Conservation (phyloP, 2,329 filamentous ascomycete genomes). For the Arthrobotrys sphaeroides region DNA sequence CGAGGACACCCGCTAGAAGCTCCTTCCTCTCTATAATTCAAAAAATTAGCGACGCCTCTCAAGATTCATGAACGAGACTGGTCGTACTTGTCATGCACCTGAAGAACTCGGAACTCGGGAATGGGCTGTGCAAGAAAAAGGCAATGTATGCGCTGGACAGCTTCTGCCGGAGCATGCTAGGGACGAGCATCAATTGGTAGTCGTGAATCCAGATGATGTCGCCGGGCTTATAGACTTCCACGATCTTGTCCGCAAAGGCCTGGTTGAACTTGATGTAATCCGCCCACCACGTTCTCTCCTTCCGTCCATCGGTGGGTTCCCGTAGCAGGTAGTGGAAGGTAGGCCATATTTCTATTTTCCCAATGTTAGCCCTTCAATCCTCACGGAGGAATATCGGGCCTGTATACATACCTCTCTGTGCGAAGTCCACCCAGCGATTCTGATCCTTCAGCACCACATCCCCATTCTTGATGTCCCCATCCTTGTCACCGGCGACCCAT, state of each 20-base stretch:
- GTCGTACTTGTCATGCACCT: slow-evolving; percentile 70
- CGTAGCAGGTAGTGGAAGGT: slow-evolving; percentile 97
- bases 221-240: slow-evolving; percentile 88
- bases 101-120: slow-evolving; percentile 95
- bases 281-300: slow-evolving; percentile 83
- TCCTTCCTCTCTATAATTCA: slow-evolving; percentile 78
- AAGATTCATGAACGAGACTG: not conserved
- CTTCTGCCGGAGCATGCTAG: slow-evolving; percentile 85
- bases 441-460: slow-evolving; percentile 80
- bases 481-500: slow-evolving; percentile 83
- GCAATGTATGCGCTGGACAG: slow-evolving; percentile 90
- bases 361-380: slow-evolving; percentile 25
- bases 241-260: slow-evolving; percentile 87
- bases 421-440: slow-evolving; percentile 85
- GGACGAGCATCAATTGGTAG: slow-evolving; percentile 89
- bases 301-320: slow-evolving; percentile 81
- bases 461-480: slow-evolving; percentile 71
- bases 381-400: not conserved
- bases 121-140: slow-evolving; percentile 93
- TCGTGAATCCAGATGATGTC: slow-evolving; percentile 94
- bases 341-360: slow-evolving; percentile 78
- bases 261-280: slow-evolving; percentile 95
- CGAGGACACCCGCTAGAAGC: slow-evolving; percentile 85
- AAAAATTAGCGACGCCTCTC: not conserved
- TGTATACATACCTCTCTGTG: slow-evolving; percentile 72